Evolutionary conservation across 2,329 filamentous ascomycete genomes (phyloP), one percentile per base, ranked within the genome.

Genomic region (Magnaporthales sp.): DNA sequence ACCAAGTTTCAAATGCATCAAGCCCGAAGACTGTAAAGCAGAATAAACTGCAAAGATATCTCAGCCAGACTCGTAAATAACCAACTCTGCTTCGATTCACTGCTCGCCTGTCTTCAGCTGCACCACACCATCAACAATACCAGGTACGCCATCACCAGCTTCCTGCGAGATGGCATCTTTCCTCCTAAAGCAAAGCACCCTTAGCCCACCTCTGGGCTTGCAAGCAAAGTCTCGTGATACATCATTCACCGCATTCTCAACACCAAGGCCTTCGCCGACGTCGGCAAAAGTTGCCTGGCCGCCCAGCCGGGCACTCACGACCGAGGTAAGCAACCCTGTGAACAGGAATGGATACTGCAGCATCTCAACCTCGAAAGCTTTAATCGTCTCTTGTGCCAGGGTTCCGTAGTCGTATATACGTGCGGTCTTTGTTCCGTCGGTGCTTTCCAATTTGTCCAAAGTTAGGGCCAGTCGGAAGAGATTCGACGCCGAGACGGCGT

Each of bases 331-430:
- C 71, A 98, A 82, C 4, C 91, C 91, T 0, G 91, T 89, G 77
- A 96, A 98, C 2, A 98, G 83, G 83, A 95, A 96, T 0, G 95
- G 93, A 72, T 98, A 93, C 76, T 98, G 93, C 73, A 96, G 82
- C 71, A 97, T 88, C 78, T 99, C 95, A 0, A 91, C 89, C 71
- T 96, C 92, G 71, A 99, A 99, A 0, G 93, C 92, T 68, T 88
- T 87, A 68, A 93, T 87, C 0, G 92, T 95, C 70, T 90, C 85
- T 64, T 85, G 84, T 0, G 92, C 93, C 64, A 88, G 82, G n/a
- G 80, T 80, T 0, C 82, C 83, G 73, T 92, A 93, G 26, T 46
- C 56, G 2, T 38, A 62, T 11, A 9, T 15, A 24, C 51, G 11
- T n/a, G 26, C 22, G 24, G 19, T 51, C 26, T 51, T 58, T 15